These are phyloP conservation scores for Polyporus tsugae DNA, from an alignment of 1,284 basidiomycete genomes.

Conservation along the genomic window DNA sequence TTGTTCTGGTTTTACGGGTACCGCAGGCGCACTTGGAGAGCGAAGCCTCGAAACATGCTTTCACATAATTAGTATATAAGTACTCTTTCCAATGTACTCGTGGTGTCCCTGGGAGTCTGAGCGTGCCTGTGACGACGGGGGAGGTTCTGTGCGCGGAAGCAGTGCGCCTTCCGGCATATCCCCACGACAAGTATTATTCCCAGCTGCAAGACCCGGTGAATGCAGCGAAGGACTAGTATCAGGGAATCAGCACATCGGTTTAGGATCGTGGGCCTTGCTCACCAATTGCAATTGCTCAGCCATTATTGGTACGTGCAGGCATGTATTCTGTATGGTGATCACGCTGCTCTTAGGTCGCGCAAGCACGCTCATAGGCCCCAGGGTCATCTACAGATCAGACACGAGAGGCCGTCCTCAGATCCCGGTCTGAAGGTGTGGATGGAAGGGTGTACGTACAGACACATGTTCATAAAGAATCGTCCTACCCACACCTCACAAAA, in stretches of 20 bases:
- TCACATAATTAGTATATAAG: background rate
- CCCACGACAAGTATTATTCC: background rate
- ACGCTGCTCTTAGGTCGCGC: background rate
- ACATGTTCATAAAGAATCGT: background rate
- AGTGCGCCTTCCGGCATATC: background rate
- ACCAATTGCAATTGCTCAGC: background rate
- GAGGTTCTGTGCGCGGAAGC: background rate
- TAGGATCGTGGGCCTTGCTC: background rate
- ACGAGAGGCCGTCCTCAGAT: background rate
- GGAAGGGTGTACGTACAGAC: background rate
- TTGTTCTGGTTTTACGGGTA: background rate
- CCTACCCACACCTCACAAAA: background rate
- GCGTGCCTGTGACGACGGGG: background rate
- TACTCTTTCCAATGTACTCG: background rate
- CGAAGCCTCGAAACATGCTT: background rate
- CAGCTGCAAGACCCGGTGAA: background rate
- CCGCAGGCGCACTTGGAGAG: background rate
- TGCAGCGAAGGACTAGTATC: background rate
- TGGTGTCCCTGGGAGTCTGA: background rate
- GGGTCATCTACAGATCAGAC: background rate
- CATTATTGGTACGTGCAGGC: background rate
- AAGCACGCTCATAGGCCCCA: background rate
- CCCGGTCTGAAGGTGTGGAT: background rate
- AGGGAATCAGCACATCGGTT: background rate
- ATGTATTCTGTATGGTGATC: background rate